Percentiles rank a stretch among this genome's conserved stretches.
Evolutionary conservation across 2,329 filamentous ascomycete species (phyloP).

Genomic region (Paracamarosporium sp.): DNA sequence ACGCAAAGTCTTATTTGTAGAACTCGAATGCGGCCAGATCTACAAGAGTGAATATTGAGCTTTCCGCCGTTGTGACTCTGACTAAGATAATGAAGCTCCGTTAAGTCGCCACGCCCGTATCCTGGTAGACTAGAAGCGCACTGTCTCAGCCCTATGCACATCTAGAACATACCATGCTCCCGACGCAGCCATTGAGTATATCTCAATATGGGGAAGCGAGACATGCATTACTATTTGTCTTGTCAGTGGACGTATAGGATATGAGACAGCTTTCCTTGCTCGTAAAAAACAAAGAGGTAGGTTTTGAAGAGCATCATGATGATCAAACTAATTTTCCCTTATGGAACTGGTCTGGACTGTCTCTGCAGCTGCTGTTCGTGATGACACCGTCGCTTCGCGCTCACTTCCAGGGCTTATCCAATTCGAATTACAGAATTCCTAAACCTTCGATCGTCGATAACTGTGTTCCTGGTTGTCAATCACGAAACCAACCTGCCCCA

Average conservation of each 20-base stretch:
- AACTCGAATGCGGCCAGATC: neutral
- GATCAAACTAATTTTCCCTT: neutral
- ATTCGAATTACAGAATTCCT: neutral
- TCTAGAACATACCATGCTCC: slow-evolving; percentile 33
- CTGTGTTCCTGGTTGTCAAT: neutral
- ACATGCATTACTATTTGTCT: neutral
- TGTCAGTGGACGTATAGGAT: neutral
- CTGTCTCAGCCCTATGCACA: slow-evolving; percentile 37
- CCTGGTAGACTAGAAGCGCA: slow-evolving; percentile 20
- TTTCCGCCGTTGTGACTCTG: neutral
- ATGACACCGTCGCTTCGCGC: neutral
- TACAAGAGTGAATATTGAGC: neutral
- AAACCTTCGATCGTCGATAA: neutral
- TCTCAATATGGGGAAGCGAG: neutral
- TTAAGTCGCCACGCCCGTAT: slow-evolving; percentile 10
- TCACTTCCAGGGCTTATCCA: neutral
- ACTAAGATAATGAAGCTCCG: slow-evolving; percentile 1
- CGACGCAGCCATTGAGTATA: slow-evolving; percentile 12
- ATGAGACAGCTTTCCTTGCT: neutral
- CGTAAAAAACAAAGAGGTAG: slow-evolving; percentile 9
- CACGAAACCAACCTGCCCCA: neutral
- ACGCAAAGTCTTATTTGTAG: neutral
- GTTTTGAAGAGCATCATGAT: neutral
- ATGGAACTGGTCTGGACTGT: neutral
- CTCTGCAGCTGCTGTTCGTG: neutral